Conservation (phyloP, 2,329 filamentous ascomycete species). For the Exophiala aquamarina region DNA sequence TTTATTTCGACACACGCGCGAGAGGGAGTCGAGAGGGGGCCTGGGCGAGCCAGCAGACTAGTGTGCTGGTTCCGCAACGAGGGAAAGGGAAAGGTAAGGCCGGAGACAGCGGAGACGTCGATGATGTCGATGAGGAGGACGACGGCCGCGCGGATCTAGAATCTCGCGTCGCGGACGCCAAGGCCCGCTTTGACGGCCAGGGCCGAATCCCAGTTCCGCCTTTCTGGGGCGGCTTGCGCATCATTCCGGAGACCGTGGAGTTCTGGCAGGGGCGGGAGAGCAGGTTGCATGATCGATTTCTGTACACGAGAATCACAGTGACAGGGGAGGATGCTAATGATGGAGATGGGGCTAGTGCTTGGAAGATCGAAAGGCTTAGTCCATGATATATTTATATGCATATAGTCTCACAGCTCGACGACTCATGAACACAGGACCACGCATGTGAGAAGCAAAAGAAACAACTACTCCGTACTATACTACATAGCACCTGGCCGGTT, state of each 20-base stretch:
- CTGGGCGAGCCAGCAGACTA: slow-evolving; percentile 89
- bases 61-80: slow-evolving; percentile 64
- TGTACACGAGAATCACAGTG: slow-evolving; percentile 72
- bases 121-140: slow-evolving; percentile 46
- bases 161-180: slow-evolving; percentile 71
- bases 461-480: no score
- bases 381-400: slow-evolving; percentile 23
- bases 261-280: slow-evolving; percentile 95
- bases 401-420: no score
- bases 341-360: slow-evolving; percentile 14
- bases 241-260: slow-evolving; percentile 83
- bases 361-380: slow-evolving; percentile 29
- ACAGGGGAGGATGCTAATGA: slow-evolving; percentile 38
- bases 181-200: slow-evolving; percentile 70
- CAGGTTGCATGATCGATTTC: slow-evolving; percentile 89
- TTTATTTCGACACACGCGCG: slow-evolving; percentile 65
- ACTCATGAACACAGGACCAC: no score
- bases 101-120: slow-evolving; percentile 20
- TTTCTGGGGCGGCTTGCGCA: slow-evolving; percentile 90
- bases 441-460: no score
- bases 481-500: no score
- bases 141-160: slow-evolving; percentile 75
- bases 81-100: slow-evolving; percentile 29
- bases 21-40: slow-evolving; percentile 83
- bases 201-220: slow-evolving; percentile 86